Evolutionary conservation across 768 basidiomycete genomes (phyloP).

Genomic region (Pluteus cervinus): DNA sequence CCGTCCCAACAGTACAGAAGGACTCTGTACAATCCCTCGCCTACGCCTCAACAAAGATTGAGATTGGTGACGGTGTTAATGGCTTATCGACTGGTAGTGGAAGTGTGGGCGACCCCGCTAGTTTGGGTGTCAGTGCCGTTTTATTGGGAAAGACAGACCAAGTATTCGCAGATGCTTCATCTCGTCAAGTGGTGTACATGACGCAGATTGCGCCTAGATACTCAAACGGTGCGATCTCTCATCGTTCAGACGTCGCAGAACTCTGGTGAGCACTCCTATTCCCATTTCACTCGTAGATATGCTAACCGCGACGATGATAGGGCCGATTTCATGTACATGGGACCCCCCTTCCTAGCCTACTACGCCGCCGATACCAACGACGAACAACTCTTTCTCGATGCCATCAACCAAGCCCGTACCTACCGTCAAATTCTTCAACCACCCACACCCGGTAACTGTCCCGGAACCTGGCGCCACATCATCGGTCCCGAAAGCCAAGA

Average conservation of each 20-base stretch:
- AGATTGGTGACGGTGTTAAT: constrained; percentile 26
- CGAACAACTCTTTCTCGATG: constrained; percentile 25
- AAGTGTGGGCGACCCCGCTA: constrained; percentile 40
- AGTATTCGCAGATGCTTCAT: constrained; percentile 26
- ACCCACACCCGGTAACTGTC: too few relatives aligned
- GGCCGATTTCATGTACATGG: constrained; percentile 49
- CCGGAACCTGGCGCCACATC: constrained; percentile 38
- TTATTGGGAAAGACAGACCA: constrained; percentile 32
- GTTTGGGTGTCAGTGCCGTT: constrained; percentile 40
- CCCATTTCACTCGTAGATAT: background rate
- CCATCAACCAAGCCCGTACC: constrained; percentile 30
- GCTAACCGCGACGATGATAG: too few relatives aligned
- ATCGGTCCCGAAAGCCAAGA: constrained; percentile 32
- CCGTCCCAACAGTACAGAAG: constrained; percentile 17
- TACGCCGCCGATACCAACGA: constrained; percentile 34
- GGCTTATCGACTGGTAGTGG: constrained; percentile 31
- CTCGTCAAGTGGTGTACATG: constrained; percentile 25
- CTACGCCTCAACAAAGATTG: constrained; percentile 34
- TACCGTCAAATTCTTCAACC: constrained; percentile 33
- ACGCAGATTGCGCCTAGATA: constrained; percentile 29
- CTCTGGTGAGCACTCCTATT: constrained; percentile 28
- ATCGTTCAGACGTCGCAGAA: constrained; percentile 29
- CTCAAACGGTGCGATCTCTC: constrained; percentile 41
- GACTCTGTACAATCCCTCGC: constrained; percentile 21
- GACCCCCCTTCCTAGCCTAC: constrained; percentile 44